phyloP scores from a whole-genome alignment of 305 asterid genomes.

The Fraxinus paxiana region DNA sequence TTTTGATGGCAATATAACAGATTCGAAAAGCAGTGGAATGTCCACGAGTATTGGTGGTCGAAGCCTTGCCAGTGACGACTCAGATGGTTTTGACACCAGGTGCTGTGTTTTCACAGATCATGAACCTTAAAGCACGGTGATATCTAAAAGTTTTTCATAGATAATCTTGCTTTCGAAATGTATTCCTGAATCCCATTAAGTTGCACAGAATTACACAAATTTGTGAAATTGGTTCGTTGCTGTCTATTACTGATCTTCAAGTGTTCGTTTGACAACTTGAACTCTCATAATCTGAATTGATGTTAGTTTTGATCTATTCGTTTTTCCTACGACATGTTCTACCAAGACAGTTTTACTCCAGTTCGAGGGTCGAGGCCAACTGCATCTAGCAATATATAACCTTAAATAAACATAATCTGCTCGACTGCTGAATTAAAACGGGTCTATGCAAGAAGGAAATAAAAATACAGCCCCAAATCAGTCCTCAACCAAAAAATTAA shows the following conservation, averaged over 20 bases:
- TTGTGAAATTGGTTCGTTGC: neutral
- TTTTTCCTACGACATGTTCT: neutral
- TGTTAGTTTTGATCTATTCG: neutral
- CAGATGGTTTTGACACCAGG: slow-evolving; percentile 86
- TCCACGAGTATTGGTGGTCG: slow-evolving; percentile 90
- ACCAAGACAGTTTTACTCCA: neutral
- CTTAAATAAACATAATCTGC: neutral
- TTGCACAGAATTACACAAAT: neutral
- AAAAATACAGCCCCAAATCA: neutral
- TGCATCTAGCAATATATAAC: neutral
- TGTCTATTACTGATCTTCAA: neutral
- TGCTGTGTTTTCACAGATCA: slow-evolving; percentile 92
- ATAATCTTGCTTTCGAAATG: neutral
- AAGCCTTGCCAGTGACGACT: slow-evolving; percentile 89
- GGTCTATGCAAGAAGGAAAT: neutral
- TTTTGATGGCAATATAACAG: slow-evolving; percentile 59
- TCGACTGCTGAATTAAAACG: neutral
- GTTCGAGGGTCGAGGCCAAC: neutral
- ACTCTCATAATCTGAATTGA: neutral
- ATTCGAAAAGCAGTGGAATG: slow-evolving; percentile 76
- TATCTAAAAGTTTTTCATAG: neutral
- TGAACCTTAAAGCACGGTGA: slow-evolving; percentile 94
- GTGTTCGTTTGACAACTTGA: neutral
- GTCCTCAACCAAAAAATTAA: neutral
- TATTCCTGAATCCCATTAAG: neutral